phyloP scores from a whole-genome alignment of 768 basidiomycete species.

The Suillus lakei region DNA sequence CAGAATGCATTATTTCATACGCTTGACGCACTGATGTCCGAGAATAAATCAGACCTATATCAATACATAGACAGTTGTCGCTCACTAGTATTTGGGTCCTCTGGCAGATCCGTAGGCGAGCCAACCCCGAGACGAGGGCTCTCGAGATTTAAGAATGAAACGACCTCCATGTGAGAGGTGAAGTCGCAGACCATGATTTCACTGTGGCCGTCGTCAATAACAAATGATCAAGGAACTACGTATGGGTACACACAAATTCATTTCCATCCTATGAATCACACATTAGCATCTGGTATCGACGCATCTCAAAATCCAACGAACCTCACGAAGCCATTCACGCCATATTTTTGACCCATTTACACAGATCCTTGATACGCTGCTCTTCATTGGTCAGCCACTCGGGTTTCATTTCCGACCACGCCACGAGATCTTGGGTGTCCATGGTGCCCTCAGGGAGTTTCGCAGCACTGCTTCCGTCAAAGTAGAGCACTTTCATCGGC shows the following conservation, averaged over 20 bases:
- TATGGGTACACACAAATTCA: constrained; percentile 46
- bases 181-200: constrained; percentile 57
- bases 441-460: constrained; percentile 35
- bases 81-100: neutral
- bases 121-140: too few relatives aligned
- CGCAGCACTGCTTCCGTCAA: constrained; percentile 36
- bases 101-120: neutral
- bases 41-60: neutral
- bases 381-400: constrained; percentile 24
- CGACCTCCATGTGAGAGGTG: constrained; percentile 39
- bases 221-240: neutral
- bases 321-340: constrained; percentile 41
- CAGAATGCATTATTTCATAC: constrained; percentile 21
- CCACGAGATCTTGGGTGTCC: constrained; percentile 42
- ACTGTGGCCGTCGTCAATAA: constrained; percentile 25
- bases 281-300: neutral
- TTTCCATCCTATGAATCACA: constrained; percentile 45
- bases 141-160: constrained; percentile 43
- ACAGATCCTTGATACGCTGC: constrained; percentile 33
- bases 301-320: neutral
- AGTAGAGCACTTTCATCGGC: constrained; percentile 36
- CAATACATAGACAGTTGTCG: constrained; percentile 2
- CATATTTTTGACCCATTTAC: constrained; percentile 36
- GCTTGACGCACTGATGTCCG: neutral
- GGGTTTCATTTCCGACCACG: constrained; percentile 32